phyloP scores from a whole-genome alignment of 805 yeast genomes.

The Candida dajiaensis region DNA sequence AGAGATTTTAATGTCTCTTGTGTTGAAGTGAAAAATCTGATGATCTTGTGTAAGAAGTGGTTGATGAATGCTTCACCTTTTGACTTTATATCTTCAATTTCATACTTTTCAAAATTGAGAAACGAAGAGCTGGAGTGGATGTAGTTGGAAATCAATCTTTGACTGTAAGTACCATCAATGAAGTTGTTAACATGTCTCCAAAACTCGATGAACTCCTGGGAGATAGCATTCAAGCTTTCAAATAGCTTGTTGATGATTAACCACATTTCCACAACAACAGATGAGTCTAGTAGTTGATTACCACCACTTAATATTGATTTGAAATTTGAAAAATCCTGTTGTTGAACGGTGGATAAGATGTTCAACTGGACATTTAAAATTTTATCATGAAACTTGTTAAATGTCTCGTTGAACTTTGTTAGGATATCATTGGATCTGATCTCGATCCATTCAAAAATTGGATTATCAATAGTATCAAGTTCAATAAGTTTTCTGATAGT shows the following conservation, averaged over 20 bases:
- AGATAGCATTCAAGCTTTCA: conserved; percentile 34
- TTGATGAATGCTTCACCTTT: conserved; percentile 36
- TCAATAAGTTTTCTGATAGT: conserved; percentile 53
- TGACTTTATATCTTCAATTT: conserved; percentile 33
- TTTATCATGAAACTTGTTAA: conserved; percentile 35
- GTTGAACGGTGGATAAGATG: conserved; percentile 33
- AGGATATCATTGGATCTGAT: conserved; percentile 39
- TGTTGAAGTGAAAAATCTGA: conserved; percentile 29
- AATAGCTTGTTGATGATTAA: conserved; percentile 36
- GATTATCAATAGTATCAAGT: conserved; percentile 58
- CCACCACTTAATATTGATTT: conserved; percentile 12
- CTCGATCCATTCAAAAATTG: conserved; percentile 57
- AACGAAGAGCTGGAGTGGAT: conserved; percentile 31
- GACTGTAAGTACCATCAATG: conserved; percentile 41
- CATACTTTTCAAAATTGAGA: conserved; percentile 36
- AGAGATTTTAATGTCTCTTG: conserved; percentile 16
- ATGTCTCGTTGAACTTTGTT: conserved; percentile 33
- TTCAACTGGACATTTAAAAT: conserved; percentile 34
- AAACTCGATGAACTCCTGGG: conserved; percentile 39
- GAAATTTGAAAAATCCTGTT: conserved; percentile 28
- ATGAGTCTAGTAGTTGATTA: conserved; percentile 41
- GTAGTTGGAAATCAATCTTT: conserved; percentile 25
- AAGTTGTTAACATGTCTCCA: conserved; percentile 54
- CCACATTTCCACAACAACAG: conserved; percentile 57
- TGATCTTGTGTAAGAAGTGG: conserved; percentile 25